These are phyloP conservation scores for Flaveria robusta DNA, from an alignment of 129 eudicot species.

Conservation along the genomic window DNA sequence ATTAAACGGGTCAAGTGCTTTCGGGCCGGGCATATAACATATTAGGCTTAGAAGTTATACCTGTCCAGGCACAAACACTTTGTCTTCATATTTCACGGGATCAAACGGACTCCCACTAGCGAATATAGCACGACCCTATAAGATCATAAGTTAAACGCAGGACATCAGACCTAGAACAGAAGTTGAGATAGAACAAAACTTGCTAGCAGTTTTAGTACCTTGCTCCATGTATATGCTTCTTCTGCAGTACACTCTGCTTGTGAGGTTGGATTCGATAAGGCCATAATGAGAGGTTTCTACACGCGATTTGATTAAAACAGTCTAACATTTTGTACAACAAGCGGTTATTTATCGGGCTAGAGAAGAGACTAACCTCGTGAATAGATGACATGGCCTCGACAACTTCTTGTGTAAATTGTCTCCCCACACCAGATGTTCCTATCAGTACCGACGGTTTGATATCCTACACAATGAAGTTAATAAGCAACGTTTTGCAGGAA, in stretches of 20 bases:
- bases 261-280: constrained; percentile 95
- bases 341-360: neutral
- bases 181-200: neutral
- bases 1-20: neutral
- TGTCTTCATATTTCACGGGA: constrained; percentile 70
- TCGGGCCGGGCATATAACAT: neutral
- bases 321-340: neutral
- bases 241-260: constrained; percentile 98
- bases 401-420: constrained; percentile 89
- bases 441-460: constrained; percentile 85
- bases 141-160: neutral
- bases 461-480: constrained; percentile 41
- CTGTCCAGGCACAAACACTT: constrained; percentile 81
- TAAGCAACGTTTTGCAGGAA: neutral
- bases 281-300: constrained; percentile 95
- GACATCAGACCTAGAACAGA: neutral
- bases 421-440: constrained; percentile 96
- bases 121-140: constrained; percentile 81
- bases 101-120: constrained; percentile 97
- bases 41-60: constrained; percentile 29
- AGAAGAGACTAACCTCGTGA: constrained; percentile 63
- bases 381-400: constrained; percentile 81
- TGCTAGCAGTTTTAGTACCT: constrained; percentile 49
- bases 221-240: constrained; percentile 94
- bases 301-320: constrained; percentile 12